Conservation (phyloP, 73 alveolate species). For the Urostyla sp. region DNA sequence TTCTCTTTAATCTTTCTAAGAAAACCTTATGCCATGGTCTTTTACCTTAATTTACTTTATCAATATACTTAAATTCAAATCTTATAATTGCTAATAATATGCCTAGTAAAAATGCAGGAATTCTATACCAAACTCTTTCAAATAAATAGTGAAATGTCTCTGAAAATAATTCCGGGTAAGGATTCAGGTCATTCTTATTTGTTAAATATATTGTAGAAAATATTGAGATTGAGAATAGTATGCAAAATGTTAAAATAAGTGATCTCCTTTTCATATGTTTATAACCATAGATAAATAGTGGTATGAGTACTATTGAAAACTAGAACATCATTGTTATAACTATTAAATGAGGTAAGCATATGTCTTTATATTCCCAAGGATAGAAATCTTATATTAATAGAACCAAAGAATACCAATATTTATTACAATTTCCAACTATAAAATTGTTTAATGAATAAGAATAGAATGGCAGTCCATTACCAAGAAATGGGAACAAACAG, state of each 20-base stretch:
- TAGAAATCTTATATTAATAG: constrained; percentile 13
- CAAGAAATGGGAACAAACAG: constrained; percentile 20
- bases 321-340: neutral
- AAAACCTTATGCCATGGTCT: constrained; percentile 23
- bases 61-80: constrained; percentile 43
- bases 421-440: neutral
- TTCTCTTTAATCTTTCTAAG: neutral
- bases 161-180: neutral
- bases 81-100: constrained; percentile 5
- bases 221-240: neutral
- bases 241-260: neutral
- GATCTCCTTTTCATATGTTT: constrained; percentile 22
- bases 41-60: constrained; percentile 37
- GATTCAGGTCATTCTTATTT: neutral
- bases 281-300: neutral
- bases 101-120: constrained; percentile 25
- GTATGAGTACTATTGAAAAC: neutral
- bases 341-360: neutral
- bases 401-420: constrained; percentile 36
- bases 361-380: constrained; percentile 15
- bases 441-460: neutral
- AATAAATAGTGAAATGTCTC: neutral
- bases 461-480: constrained; percentile 41
- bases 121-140: constrained; percentile 5
- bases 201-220: neutral